Evolutionary conservation across 331 rosid genomes (phyloP).

Genomic region (Phaseolus coccineus): DNA sequence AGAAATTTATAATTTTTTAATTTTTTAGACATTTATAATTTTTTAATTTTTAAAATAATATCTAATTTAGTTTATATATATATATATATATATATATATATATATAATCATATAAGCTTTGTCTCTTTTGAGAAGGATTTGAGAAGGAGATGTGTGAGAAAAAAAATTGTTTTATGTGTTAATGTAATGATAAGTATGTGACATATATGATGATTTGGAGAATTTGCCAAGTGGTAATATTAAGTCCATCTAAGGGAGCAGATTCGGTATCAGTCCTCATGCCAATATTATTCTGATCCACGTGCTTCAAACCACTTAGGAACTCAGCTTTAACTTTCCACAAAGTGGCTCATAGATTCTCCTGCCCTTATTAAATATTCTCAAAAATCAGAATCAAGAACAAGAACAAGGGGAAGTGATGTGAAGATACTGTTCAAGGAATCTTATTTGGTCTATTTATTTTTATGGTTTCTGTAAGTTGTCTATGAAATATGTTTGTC

Average conservation of each 20-base stretch:
- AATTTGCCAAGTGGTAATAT: slow-evolving; percentile 49
- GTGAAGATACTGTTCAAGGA: slow-evolving; percentile 60
- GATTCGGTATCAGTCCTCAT: slow-evolving; percentile 46
- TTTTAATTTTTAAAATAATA: no score
- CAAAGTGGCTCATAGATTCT: slow-evolving; percentile 56
- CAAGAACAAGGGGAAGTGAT: slow-evolving; percentile 51
- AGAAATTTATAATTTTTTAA: no score
- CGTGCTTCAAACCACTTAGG: slow-evolving; percentile 64
- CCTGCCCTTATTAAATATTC: slow-evolving; percentile 61
- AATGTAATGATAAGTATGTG: slow-evolving; percentile 36
- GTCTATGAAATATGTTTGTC: slow-evolving; percentile 38
- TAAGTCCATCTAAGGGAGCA: slow-evolving; percentile 50
- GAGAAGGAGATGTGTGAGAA: not conserved
- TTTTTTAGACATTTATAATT: no score
- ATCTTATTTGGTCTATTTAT: slow-evolving; percentile 29
- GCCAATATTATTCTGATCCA: slow-evolving; percentile 55
- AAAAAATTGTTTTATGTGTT: slow-evolving; percentile 25
- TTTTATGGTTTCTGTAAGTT: slow-evolving; percentile 40
- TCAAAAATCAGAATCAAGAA: slow-evolving; percentile 60
- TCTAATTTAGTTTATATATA: no score
- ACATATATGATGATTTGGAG: slow-evolving; percentile 33
- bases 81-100: no score
- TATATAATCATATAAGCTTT: no score
- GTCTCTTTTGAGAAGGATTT: no score
- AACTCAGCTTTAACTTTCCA: slow-evolving; percentile 61